These are phyloP conservation scores for Brassica cretica DNA, from an alignment of 345 rosid genomes.

Conservation along the genomic window DNA sequence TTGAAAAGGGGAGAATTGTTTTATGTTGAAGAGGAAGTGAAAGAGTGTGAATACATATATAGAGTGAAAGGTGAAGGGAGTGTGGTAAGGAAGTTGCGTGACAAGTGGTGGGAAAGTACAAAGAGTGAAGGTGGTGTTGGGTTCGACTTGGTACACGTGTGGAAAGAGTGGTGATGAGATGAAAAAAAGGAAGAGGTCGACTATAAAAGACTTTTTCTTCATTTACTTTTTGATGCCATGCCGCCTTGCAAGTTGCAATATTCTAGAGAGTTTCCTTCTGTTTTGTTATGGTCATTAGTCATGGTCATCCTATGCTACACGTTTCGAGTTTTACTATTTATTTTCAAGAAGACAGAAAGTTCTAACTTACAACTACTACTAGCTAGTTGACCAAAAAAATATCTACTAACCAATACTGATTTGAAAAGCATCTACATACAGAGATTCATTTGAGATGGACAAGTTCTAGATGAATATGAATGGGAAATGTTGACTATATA, in stretches of 20 bases:
- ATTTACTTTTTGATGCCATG: neutral
- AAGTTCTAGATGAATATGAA: neutral
- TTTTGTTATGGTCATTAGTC: slow-evolving; percentile 17
- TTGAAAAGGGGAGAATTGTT: neutral
- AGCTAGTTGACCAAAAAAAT: slow-evolving; percentile 29
- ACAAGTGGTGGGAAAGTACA: slow-evolving; percentile 40
- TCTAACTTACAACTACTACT: slow-evolving; percentile 3
- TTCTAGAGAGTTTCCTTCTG: slow-evolving; percentile 24
- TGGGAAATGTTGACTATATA: neutral
- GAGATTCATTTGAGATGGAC: neutral
- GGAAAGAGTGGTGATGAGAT: slow-evolving; percentile 21
- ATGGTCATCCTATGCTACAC: slow-evolving; percentile 30
- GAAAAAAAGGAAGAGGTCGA: slow-evolving; percentile 26
- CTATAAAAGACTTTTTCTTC: slow-evolving; percentile 15
- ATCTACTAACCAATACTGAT: slow-evolving; percentile 24
- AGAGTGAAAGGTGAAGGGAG: slow-evolving; percentile 19
- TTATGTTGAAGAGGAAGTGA: slow-evolving; percentile 26
- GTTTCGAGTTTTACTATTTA: slow-evolving; percentile 14
- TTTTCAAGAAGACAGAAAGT: neutral
- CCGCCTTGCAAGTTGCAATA: slow-evolving; percentile 6
- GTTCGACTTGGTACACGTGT: slow-evolving; percentile 39
- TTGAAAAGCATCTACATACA: slow-evolving; percentile 4
- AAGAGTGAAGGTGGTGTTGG: slow-evolving; percentile 29
- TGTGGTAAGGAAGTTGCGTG: slow-evolving; percentile 47
- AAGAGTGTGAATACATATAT: slow-evolving; percentile 18